phyloP scores from a whole-genome alignment of 2,329 filamentous ascomycete genomes.

The Colletotrichum higginsianum region DNA sequence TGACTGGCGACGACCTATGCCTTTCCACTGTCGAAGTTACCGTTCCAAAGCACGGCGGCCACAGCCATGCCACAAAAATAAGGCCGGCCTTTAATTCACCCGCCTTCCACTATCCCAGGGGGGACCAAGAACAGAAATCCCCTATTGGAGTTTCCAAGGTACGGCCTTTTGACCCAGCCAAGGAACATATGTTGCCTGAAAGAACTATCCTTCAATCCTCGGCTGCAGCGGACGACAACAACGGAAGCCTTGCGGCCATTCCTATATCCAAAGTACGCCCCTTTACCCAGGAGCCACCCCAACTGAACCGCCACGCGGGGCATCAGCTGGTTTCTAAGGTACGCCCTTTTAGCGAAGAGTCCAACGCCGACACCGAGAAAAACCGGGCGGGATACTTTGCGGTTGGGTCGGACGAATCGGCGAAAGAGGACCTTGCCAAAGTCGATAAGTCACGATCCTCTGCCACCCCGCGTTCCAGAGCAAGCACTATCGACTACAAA shows the following conservation, averaged over 20 bases:
- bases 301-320: slow-evolving; percentile 36
- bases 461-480: slow-evolving; percentile 46
- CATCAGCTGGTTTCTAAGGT: slow-evolving; percentile 35
- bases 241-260: slow-evolving; percentile 1
- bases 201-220: neutral
- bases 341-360: slow-evolving; percentile 23
- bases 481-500: slow-evolving; percentile 51
- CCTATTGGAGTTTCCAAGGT: slow-evolving; percentile 44
- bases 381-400: slow-evolving; percentile 10
- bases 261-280: slow-evolving; percentile 32
- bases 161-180: slow-evolving; percentile 40
- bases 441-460: slow-evolving; percentile 31
- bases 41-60: slow-evolving; percentile 43
- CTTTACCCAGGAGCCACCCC: slow-evolving; percentile 26
- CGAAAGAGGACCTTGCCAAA: slow-evolving; percentile 17
- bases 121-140: slow-evolving; percentile 19
- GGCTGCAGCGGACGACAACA: neutral
- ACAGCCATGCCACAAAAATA: slow-evolving; percentile 47
- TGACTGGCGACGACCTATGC: slow-evolving; percentile 40
- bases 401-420: slow-evolving; percentile 29
- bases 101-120: slow-evolving; percentile 29
- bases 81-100: slow-evolving; percentile 46
- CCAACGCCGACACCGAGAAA: neutral
- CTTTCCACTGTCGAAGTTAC: slow-evolving; percentile 37
- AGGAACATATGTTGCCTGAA: slow-evolving; percentile 13